These are phyloP conservation scores for Exserohilum rostratum DNA, from an alignment of 2,329 filamentous ascomycete genomes.

Conservation along the genomic window DNA sequence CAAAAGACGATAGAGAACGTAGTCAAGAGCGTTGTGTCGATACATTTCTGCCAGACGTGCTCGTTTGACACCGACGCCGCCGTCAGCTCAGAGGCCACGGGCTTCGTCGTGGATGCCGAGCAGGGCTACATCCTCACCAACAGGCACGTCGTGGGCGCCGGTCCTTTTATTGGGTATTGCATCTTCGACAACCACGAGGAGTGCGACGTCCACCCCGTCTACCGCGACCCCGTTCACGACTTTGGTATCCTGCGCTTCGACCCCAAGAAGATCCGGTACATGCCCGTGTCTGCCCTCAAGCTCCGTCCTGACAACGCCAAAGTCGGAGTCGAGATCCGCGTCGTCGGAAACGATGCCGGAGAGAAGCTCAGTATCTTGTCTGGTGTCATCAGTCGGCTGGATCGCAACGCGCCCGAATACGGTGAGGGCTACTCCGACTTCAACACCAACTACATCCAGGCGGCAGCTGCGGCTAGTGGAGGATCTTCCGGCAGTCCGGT, in stretches of 20 bases:
- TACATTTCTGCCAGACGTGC: slow-evolving; percentile 97
- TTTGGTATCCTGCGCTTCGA: slow-evolving; percentile 98
- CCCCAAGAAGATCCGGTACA: slow-evolving; percentile 94
- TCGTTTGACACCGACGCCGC: slow-evolving; percentile 98
- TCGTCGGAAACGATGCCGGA: slow-evolving; percentile 97
- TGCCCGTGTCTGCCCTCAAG: slow-evolving; percentile 81
- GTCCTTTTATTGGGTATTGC: slow-evolving; percentile 97
- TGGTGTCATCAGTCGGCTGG: slow-evolving; percentile 93
- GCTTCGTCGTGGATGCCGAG: slow-evolving; percentile 95
- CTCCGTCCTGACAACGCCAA: slow-evolving; percentile 83
- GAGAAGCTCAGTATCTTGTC: slow-evolving; percentile 98
- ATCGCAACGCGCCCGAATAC: slow-evolving; percentile 93
- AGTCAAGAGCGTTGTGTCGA: slow-evolving; percentile 95
- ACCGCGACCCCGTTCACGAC: slow-evolving; percentile 97
- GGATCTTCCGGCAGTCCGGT: slow-evolving; percentile 98
- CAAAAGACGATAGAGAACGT: slow-evolving; percentile 94
- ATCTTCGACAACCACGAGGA: slow-evolving; percentile 99
- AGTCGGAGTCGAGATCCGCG: slow-evolving; percentile 92
- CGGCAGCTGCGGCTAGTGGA: slow-evolving; percentile 93
- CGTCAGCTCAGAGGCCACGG: slow-evolving; percentile 92
- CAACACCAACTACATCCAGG: slow-evolving; percentile 96
- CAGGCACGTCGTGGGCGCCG: slow-evolving; percentile 87
- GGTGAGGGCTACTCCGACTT: slow-evolving; percentile 98
- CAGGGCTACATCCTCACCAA: slow-evolving; percentile 70
- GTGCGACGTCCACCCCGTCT: slow-evolving; percentile 94